A percentile compares a stretch with the other conserved stretches of the same genome.
These are phyloP conservation scores for Obba rivulosa DNA, from an alignment of 768 basidiomycete species.

Conservation along the genomic window DNA sequence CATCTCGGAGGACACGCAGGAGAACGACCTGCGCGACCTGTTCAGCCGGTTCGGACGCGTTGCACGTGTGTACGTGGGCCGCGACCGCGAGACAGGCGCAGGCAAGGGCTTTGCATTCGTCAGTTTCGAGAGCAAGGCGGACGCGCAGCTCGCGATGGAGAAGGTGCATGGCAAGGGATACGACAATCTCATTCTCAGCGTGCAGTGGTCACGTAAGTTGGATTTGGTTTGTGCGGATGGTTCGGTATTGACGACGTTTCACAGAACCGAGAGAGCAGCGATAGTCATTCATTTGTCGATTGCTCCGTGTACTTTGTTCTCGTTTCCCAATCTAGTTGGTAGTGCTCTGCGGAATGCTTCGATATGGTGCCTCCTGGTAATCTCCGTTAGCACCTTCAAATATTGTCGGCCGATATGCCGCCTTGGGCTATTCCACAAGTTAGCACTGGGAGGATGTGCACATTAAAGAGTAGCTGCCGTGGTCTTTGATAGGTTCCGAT, in stretches of 20 bases:
- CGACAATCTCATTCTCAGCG: slow-evolving; percentile 79
- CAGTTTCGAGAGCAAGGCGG: slow-evolving; percentile 78
- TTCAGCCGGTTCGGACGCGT: slow-evolving; percentile 85
- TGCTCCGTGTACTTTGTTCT: too few species aligned
- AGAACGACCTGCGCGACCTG: slow-evolving; percentile 88
- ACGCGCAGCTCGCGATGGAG: slow-evolving; percentile 84
- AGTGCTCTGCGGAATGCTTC: too few species aligned
- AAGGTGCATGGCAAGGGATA: slow-evolving; percentile 91
- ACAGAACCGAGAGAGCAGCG: slow-evolving; percentile 36
- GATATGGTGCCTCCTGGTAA: too few species aligned
- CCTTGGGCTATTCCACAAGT: too few species aligned
- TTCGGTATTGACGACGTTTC: neutral
- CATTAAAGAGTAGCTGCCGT: too few species aligned
- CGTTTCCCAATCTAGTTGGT: too few species aligned
- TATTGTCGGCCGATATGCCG: too few species aligned
- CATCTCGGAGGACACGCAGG: slow-evolving; percentile 91
- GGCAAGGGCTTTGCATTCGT: slow-evolving; percentile 98
- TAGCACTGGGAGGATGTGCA: too few species aligned
- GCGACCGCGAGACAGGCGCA: slow-evolving; percentile 89
- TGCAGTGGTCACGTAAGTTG: slow-evolving; percentile 60
- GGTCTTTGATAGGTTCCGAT: too few species aligned
- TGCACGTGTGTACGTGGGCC: slow-evolving; percentile 87
- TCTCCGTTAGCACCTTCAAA: too few species aligned
- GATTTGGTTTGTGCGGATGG: neutral
- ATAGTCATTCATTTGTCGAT: slow-evolving; percentile 4